Evolutionary conservation across 768 basidiomycete species (phyloP).

Genomic region (Amanita pseudoporphyria): DNA sequence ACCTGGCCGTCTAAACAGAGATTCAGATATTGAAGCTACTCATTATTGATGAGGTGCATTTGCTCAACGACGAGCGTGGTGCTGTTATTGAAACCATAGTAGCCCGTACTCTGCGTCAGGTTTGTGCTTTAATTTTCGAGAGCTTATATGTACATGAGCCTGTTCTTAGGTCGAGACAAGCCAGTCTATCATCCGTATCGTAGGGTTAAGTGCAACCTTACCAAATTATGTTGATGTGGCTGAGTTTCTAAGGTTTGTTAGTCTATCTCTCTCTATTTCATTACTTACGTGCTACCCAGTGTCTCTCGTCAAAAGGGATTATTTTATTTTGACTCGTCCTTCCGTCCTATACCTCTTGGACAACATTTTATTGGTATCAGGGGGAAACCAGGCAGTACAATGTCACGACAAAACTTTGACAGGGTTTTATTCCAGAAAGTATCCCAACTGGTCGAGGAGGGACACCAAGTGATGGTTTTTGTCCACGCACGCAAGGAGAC

Average conservation of each 20-base stretch:
- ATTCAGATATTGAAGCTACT: slow-evolving; percentile 80
- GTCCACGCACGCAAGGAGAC: slow-evolving; percentile 98
- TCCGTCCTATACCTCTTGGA: slow-evolving; percentile 92
- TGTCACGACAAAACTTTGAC: slow-evolving; percentile 81
- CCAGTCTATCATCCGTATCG: slow-evolving; percentile 92
- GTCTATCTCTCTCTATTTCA: not conserved
- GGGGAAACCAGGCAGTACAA: slow-evolving; percentile 72
- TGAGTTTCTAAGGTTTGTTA: slow-evolving; percentile 73
- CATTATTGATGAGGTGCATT: slow-evolving; percentile 96
- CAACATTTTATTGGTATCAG: slow-evolving; percentile 94
- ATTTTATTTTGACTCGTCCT: slow-evolving; percentile 97
- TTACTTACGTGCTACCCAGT: slow-evolving; percentile 27
- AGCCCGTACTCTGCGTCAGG: slow-evolving; percentile 88
- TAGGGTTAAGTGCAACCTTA: slow-evolving; percentile 92
- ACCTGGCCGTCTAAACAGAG: not conserved
- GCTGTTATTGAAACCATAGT: slow-evolving; percentile 98
- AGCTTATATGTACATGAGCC: not conserved
- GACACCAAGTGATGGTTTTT: slow-evolving; percentile 99
- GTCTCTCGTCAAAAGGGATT: slow-evolving; percentile 81
- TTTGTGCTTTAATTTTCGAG: slow-evolving; percentile 13
- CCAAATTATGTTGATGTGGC: slow-evolving; percentile 97
- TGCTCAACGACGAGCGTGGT: slow-evolving; percentile 95
- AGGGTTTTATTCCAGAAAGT: slow-evolving; percentile 86
- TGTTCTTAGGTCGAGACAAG: slow-evolving; percentile 77
- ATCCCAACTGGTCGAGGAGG: slow-evolving; percentile 73